Base-by-base conservation (phyloP, 148 eudicot species). In the Beta vulgaris region DNA sequence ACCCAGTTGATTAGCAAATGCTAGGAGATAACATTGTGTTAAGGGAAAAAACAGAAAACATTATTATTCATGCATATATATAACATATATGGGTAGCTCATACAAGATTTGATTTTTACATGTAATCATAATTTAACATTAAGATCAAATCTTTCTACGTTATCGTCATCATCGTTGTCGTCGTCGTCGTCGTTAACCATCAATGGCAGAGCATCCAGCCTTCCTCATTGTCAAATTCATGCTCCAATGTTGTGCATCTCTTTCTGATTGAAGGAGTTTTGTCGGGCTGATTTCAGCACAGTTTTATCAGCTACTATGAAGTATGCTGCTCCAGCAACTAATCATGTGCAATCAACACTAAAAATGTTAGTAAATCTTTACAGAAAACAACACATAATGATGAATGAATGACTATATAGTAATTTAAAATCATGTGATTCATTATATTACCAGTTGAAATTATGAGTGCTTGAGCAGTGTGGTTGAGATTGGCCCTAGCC, bases 291-390 rank as follows among this genome's bases (percentile, higher is more conserved):
- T 61, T 88, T 90, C 69, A 94, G 84, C 65, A 94, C 78, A 25
- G 96, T 94, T 84, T 91, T 94, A 86, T 94, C 97, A 39, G 96
- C 98, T 43, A 91, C 97, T n/a, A 91, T 90, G 84, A 90, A 90
- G 74, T 87, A 94, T 26, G 98, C 93, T 70, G 92, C 89, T 79
- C 93, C 90, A 14, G 87, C 90, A 73, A 80, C 90, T 83, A 82
- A n/a, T 71, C 18, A 75, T 49, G 63, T 10, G 49, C 76, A 58
- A 62, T n/a, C 28, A 69, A 11, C n/a, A 61, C 18, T 40, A 13
- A 48, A 2, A 59, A 61, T n/a, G 53, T 70, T 51, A 63, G 32
- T 26, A 7, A 67, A 46, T 11, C 18, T 48, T 35, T 31, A 6
- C 0, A 23, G 34, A 8, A 16, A 21, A 12, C 2, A n/a, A 11